phyloP scores from a whole-genome alignment of 2,329 filamentous ascomycete species.

The Epichloe sp. region DNA sequence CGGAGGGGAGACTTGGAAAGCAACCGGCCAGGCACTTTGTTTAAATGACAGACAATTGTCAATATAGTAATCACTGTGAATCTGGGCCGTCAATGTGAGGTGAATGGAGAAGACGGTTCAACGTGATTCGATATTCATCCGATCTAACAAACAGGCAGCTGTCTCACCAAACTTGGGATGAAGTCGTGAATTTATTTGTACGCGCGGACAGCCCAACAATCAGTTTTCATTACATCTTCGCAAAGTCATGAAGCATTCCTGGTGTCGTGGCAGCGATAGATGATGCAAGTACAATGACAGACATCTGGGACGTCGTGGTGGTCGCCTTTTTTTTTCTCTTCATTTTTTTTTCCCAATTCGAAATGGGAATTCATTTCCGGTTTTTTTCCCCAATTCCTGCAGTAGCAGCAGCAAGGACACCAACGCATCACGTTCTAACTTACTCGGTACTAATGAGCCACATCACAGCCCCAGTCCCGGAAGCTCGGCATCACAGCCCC shows the following conservation, averaged over 20 bases:
- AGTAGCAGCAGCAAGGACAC: too few relatives aligned
- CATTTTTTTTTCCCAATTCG: too few relatives aligned
- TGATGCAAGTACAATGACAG: too few relatives aligned
- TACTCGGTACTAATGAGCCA: not conserved
- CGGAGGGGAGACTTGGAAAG: not conserved
- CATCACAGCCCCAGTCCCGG: conserved; percentile 3
- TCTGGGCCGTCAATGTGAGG: not conserved
- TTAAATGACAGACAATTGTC: not conserved
- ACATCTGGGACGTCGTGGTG: too few relatives aligned
- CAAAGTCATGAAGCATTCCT: too few relatives aligned
- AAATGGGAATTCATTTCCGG: not conserved
- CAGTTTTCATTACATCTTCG: too few relatives aligned
- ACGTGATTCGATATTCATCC: not conserved
- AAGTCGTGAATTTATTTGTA: not conserved
- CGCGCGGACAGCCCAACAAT: too few relatives aligned
- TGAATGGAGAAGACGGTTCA: not conserved
- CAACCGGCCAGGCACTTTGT: not conserved
- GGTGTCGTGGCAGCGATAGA: too few relatives aligned
- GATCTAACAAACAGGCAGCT: not conserved
- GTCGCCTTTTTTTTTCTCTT: too few relatives aligned
- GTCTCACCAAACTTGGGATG: not conserved
- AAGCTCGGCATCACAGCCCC: conserved; percentile 6
- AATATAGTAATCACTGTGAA: not conserved
- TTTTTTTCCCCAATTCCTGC: too few relatives aligned
- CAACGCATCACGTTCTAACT: too few relatives aligned